Evolutionary conservation across 805 yeast genomes (phyloP).

Genomic region (Candida maris): DNA sequence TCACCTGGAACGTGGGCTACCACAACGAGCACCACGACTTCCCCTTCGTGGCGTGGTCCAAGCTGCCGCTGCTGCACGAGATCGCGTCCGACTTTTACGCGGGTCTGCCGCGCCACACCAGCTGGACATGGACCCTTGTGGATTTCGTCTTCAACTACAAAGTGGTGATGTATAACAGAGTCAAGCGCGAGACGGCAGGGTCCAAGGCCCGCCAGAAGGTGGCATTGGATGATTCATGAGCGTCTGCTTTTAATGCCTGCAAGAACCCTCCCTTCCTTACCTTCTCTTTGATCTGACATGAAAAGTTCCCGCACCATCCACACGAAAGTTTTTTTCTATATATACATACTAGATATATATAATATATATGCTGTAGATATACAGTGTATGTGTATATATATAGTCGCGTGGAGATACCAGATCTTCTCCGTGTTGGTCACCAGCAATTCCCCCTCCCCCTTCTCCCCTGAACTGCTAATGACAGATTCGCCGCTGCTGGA

Average conservation of each 20-base stretch:
- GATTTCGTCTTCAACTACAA: conserved; percentile 67
- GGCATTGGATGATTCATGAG: conserved; percentile 32
- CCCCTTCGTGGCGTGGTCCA: conserved; percentile 91
- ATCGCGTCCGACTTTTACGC: conserved; percentile 81
- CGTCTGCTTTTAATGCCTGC: conserved; percentile 6
- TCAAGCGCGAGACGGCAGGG: conserved; percentile 52
- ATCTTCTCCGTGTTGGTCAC: too few species aligned
- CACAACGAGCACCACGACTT: conserved; percentile 96
- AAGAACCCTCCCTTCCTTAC: too few species aligned
- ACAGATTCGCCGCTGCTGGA: conserved; percentile 7
- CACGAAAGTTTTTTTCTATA: too few species aligned
- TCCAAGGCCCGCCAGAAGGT: conserved; percentile 31
- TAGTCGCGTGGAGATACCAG: too few species aligned
- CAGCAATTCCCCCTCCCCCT: too few species aligned
- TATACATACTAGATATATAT: too few species aligned
- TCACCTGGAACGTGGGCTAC: conserved; percentile 92
- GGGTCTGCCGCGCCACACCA: conserved; percentile 68
- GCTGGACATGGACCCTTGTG: conserved; percentile 76
- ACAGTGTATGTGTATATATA: too few species aligned
- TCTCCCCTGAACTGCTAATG: too few species aligned
- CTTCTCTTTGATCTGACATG: too few species aligned
- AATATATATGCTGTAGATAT: too few species aligned
- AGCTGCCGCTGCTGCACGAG: conserved; percentile 56
- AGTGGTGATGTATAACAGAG: conserved; percentile 76
- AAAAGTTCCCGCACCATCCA: too few species aligned